Conservation (phyloP, 2,329 filamentous ascomycete genomes). For the Rugonectria rugulosa region DNA sequence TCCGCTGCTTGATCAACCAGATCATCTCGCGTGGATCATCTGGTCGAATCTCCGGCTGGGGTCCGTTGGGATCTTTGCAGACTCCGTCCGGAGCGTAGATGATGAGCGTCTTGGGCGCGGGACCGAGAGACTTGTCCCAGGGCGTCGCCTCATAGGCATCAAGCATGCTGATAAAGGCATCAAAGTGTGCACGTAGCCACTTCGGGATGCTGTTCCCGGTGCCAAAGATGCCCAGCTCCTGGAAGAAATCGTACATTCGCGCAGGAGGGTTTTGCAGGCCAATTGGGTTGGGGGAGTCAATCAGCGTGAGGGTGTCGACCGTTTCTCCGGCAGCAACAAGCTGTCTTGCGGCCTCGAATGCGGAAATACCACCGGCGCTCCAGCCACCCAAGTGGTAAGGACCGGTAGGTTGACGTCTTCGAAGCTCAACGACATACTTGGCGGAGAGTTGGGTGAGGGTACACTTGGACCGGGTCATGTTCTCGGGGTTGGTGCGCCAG, state of each 20-base stretch:
- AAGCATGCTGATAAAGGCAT: conserved; percentile 71
- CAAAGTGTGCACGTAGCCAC: conserved; percentile 80
- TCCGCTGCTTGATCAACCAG: conserved; percentile 77
- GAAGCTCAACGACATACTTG: conserved; percentile 68
- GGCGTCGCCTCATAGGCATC: conserved; percentile 73
- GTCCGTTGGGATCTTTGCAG: conserved; percentile 70
- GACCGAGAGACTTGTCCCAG: conserved; percentile 59
- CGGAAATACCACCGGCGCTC: conserved; percentile 79
- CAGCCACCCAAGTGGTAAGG: conserved; percentile 75
- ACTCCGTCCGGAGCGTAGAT: conserved; percentile 80
- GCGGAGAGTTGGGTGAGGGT: conserved; percentile 29
- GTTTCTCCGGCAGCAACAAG: conserved; percentile 63
- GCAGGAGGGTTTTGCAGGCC: conserved; percentile 72
- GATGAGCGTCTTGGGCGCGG: conserved; percentile 67
- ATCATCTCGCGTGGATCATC: conserved; percentile 67
- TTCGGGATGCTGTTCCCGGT: conserved; percentile 69
- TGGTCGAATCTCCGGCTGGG: conserved; percentile 55
- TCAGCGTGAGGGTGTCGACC: conserved; percentile 68
- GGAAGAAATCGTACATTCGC: conserved; percentile 74
- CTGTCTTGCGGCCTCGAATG: conserved; percentile 71
- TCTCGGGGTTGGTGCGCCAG: conserved; percentile 67
- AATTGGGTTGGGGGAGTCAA: conserved; percentile 72
- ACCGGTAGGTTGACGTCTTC: conserved; percentile 72
- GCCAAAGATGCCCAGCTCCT: conserved; percentile 74
- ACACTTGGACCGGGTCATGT: conserved; percentile 52